Conservation (phyloP, 2,329 filamentous ascomycete genomes). For the Penicillium fuscoglaucum region DNA sequence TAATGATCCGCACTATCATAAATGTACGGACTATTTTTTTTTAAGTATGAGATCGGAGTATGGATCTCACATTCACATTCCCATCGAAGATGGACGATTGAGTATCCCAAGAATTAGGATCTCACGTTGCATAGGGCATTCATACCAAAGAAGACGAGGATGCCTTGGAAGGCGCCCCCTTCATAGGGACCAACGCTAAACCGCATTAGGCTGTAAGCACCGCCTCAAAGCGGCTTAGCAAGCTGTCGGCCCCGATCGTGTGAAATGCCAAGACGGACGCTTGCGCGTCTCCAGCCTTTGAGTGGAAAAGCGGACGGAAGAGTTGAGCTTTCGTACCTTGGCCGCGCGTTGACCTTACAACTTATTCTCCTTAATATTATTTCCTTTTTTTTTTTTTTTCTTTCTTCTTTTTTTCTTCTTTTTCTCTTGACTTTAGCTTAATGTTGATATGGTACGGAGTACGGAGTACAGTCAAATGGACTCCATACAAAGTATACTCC, state of each 20-base stretch:
- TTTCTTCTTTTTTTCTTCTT: not conserved
- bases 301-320: conserved; percentile 7
- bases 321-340: conserved; percentile 7
- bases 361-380: not conserved
- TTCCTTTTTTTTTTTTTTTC: not conserved
- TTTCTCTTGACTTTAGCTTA: not conserved
- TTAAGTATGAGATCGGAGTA: not conserved
- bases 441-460: not conserved
- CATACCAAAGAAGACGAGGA: conserved; percentile 3
- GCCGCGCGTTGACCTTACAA: conserved; percentile 8
- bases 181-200: conserved; percentile 2
- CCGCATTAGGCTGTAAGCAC: conserved; percentile 2
- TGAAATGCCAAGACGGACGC: conserved; percentile 39
- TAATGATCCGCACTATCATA: not conserved
- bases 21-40: not conserved
- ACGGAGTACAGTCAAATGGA: not conserved
- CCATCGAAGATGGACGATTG: conserved; percentile 1
- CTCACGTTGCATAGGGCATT: conserved; percentile 6
- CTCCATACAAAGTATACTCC: not conserved
- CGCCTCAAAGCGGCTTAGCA: conserved; percentile 24
- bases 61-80: conserved; percentile 1
- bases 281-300: conserved; percentile 41
- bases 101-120: not conserved
- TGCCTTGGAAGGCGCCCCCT: conserved; percentile 26
- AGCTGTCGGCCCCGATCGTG: conserved; percentile 36